Percentiles rank a stretch among this genome's conserved stretches.
Conservation (phyloP, 176 grass and related monocot species). For the Musa troglodytarum region DNA sequence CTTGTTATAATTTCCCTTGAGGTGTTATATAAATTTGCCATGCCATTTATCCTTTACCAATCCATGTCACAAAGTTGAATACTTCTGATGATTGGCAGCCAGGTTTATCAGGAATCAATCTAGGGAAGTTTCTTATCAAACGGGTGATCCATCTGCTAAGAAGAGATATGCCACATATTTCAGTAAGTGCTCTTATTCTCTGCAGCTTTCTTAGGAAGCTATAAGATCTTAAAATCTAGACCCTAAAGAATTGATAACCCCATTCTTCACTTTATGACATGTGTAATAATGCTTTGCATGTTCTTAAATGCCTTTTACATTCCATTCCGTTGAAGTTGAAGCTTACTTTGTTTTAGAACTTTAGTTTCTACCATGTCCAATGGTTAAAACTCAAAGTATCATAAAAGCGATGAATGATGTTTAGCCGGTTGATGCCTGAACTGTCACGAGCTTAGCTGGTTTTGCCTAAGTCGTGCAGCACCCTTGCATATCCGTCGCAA, state of each 20-base stretch:
- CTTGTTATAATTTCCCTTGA: background rate
- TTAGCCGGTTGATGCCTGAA: no score
- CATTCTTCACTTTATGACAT: background rate
- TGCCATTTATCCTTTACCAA: no score
- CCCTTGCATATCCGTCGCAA: no score
- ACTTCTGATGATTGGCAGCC: slow-evolving; percentile 43
- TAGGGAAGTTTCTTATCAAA: slow-evolving; percentile 94
- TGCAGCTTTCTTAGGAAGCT: background rate
- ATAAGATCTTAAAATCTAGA: no score
- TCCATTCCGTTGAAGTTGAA: no score
- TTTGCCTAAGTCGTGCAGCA: no score
- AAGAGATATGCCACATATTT: slow-evolving; percentile 67
- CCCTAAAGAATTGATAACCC: background rate
- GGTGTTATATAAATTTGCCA: background rate
- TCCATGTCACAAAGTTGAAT: slow-evolving; percentile 22
- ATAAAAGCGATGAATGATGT: no score
- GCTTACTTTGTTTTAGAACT: no score
- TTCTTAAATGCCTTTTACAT: no score
- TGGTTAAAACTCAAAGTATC: no score
- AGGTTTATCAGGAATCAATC: slow-evolving; percentile 88
- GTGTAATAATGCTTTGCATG: background rate
- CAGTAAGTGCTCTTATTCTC: slow-evolving; percentile 32
- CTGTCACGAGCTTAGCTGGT: no score
- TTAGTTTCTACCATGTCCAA: no score
- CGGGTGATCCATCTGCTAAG: slow-evolving; percentile 79